A percentile compares a stretch with the other conserved stretches of the same genome.
Evolutionary conservation across 78 protist genomes (phyloP).

Genomic region (Acrasis kona): DNA sequence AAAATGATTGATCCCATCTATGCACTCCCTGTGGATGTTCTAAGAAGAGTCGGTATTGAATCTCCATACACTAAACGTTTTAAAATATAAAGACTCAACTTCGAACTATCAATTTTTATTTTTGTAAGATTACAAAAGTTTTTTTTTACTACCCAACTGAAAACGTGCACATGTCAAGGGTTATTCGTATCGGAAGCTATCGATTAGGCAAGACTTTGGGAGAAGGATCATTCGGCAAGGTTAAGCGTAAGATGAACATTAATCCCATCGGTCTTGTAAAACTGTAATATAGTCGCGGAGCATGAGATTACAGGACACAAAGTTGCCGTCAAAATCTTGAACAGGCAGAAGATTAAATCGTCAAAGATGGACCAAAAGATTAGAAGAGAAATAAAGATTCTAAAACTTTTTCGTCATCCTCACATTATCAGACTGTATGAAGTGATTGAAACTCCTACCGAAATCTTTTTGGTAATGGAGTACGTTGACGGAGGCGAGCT

Average conservation of each 20-base stretch:
- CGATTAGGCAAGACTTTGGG: constrained; percentile 61
- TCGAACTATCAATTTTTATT: too few relatives aligned
- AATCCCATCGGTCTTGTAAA: too few relatives aligned
- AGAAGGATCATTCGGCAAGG: constrained; percentile 76
- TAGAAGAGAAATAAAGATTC: constrained; percentile 87
- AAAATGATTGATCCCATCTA: constrained; percentile 17
- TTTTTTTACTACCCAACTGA: neutral
- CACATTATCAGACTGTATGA: constrained; percentile 95
- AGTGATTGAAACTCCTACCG: constrained; percentile 88
- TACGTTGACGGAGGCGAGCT: constrained; percentile 96
- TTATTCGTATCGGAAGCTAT: constrained; percentile 57
- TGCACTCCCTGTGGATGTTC: neutral
- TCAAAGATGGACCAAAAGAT: constrained; percentile 88
- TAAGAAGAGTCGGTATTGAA: neutral
- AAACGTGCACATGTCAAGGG: neutral
- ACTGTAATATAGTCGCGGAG: constrained; percentile 35
- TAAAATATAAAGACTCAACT: too few relatives aligned
- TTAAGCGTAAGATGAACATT: constrained; percentile 24
- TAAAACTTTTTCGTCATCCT: constrained; percentile 93
- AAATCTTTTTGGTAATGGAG: constrained; percentile 93
- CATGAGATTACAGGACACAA: constrained; percentile 64
- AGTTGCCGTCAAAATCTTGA: constrained; percentile 95
- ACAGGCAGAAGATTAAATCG: constrained; percentile 72
- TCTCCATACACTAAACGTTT: neutral
- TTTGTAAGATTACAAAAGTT: too few relatives aligned